Conservation (phyloP, 148 eudicot species). For the Cornus florida region DNA sequence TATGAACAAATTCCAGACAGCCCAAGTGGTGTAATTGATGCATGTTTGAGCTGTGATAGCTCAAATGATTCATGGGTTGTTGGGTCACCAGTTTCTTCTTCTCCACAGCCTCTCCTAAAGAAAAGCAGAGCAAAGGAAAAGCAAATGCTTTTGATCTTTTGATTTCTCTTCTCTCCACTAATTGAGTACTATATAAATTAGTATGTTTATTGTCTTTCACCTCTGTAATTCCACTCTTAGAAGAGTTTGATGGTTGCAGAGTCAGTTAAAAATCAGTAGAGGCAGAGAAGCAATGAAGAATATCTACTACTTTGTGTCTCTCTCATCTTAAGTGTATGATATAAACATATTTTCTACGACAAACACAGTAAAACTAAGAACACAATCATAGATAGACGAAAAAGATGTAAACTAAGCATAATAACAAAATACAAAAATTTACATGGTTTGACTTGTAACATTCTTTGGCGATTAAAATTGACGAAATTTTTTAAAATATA, state of each 20-base stretch:
- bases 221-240: neutral
- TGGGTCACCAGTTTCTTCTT: slow-evolving; percentile 27
- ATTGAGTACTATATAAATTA: neutral
- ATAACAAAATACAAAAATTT: no score
- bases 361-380: no score
- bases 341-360: no score
- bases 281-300: slow-evolving; percentile 16
- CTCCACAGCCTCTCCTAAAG: slow-evolving; percentile 25
- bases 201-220: neutral
- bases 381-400: no score
- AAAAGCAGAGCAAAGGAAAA: slow-evolving; percentile 45
- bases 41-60: slow-evolving; percentile 40
- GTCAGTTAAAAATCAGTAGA: neutral
- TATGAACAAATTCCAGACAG: slow-evolving; percentile 29
- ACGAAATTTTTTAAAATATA: no score
- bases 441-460: no score
- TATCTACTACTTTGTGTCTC: slow-evolving; percentile 1
- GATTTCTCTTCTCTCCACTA: neutral
- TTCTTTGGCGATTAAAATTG: no score
- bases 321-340: no score
- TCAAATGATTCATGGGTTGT: slow-evolving; percentile 49
- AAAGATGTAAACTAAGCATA: no score
- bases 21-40: slow-evolving; percentile 53
- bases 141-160: slow-evolving; percentile 28
- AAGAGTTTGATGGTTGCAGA: neutral